Conservation (phyloP, 164 flowering plant species). For the Vitis rotundifolia region DNA sequence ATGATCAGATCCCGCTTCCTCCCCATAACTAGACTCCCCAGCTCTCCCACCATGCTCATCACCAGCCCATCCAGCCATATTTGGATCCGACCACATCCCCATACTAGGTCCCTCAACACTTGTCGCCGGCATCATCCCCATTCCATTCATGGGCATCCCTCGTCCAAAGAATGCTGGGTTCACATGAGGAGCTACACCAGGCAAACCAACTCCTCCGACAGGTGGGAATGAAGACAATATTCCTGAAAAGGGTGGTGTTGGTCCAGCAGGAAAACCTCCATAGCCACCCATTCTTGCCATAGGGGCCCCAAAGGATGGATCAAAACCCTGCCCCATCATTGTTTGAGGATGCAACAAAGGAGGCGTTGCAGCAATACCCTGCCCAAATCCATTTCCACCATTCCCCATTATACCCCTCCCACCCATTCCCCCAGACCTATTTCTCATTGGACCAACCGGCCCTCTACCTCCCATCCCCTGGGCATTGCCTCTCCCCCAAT, state of each 20-base stretch:
- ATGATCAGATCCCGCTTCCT: constrained; percentile 86
- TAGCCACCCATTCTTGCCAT: constrained; percentile 82
- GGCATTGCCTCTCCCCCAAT: constrained; percentile 69
- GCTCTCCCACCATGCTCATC: constrained; percentile 82
- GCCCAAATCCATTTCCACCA: constrained; percentile 72
- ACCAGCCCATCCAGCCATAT: constrained; percentile 71
- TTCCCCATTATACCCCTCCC: constrained; percentile 72
- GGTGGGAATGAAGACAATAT: constrained; percentile 68
- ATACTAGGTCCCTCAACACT: constrained; percentile 71
- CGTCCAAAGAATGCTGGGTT: constrained; percentile 80
- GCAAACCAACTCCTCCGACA: constrained; percentile 70
- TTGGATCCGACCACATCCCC: constrained; percentile 93
- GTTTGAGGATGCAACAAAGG: constrained; percentile 75
- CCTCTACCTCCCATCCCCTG: constrained; percentile 70
- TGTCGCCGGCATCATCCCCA: constrained; percentile 82
- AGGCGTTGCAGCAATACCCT: constrained; percentile 59
- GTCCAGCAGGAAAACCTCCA: constrained; percentile 76
- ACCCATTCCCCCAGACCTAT: constrained; percentile 64
- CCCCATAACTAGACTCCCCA: constrained; percentile 86
- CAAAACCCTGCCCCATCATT: constrained; percentile 93
- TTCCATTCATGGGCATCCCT: constrained; percentile 76
- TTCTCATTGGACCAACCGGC: constrained; percentile 66
- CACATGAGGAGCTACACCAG: constrained; percentile 89
- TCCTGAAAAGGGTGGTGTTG: constrained; percentile 68
- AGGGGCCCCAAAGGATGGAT: constrained; percentile 72